Conservation (phyloP, 495 filamentous ascomycete species). For the Neurospora sp. region DNA sequence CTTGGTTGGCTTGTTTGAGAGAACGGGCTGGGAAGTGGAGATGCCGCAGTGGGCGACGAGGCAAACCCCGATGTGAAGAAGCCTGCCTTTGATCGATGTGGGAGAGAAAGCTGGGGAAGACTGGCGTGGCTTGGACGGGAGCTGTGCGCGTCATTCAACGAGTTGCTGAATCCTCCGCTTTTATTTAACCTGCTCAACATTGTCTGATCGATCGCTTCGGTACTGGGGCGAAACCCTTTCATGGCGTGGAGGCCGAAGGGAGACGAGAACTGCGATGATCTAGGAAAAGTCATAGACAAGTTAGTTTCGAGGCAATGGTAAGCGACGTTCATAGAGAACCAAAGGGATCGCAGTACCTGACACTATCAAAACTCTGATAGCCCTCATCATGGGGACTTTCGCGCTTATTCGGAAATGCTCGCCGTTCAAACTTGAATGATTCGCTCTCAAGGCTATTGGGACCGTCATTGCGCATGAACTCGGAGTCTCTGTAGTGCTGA, state of each 20-base stretch:
- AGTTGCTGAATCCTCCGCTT: conserved; percentile 41
- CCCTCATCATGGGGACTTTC: conserved; percentile 37
- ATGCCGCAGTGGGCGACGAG: conserved; percentile 31
- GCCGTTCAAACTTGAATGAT: conserved; percentile 19
- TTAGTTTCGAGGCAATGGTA: conserved; percentile 4
- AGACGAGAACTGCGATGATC: conserved; percentile 18
- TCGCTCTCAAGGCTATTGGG: conserved; percentile 14
- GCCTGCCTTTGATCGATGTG: conserved; percentile 28
- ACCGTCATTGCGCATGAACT: conserved; percentile 13
- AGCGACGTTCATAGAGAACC: background rate
- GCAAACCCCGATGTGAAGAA: conserved; percentile 36
- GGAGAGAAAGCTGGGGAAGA: conserved; percentile 40
- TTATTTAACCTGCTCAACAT: conserved; percentile 65
- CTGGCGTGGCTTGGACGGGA: conserved; percentile 38
- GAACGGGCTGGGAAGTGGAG: conserved; percentile 33
- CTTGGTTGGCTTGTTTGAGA: background rate
- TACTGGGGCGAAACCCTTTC: conserved; percentile 46
- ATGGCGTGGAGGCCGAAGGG: conserved; percentile 35
- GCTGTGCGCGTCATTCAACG: conserved; percentile 36
- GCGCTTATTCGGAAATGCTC: conserved; percentile 13
- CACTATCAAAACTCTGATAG: conserved; percentile 38
- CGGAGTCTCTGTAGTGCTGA: conserved; percentile 15
- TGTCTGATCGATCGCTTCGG: conserved; percentile 68
- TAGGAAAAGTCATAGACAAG: conserved; percentile 3
- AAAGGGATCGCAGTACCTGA: conserved; percentile 17